Percentiles rank a stretch among this genome's conserved stretches.
Evolutionary conservation across 495 filamentous ascomycete genomes (phyloP).

Genomic region (Cercophora newfieldiana): DNA sequence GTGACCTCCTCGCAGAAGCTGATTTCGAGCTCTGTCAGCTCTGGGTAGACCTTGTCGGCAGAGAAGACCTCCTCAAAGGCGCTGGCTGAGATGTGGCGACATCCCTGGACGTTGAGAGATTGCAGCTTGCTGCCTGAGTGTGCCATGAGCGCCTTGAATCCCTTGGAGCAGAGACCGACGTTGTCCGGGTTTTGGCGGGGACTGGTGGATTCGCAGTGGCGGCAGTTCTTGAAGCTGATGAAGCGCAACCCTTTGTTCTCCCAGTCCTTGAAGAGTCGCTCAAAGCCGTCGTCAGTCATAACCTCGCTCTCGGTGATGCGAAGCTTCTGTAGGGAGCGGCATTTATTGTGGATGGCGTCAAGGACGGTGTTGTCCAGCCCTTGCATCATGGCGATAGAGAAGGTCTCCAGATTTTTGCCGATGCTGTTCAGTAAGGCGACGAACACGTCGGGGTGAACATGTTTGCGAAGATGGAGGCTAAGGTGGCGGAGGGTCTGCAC

Average conservation of each 20-base stretch:
- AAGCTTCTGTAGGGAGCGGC: slow-evolving; percentile 68
- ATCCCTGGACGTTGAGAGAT: slow-evolving; percentile 70
- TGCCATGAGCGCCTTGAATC: slow-evolving; percentile 78
- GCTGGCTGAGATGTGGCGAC: slow-evolving; percentile 68
- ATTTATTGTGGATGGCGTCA: slow-evolving; percentile 64
- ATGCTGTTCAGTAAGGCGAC: slow-evolving; percentile 58
- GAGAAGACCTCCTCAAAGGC: slow-evolving; percentile 73
- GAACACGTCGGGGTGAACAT: slow-evolving; percentile 57
- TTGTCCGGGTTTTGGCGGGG: slow-evolving; percentile 57
- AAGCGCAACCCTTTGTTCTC: slow-evolving; percentile 65
- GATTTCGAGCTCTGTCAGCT: slow-evolving; percentile 69
- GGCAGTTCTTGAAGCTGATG: slow-evolving; percentile 71
- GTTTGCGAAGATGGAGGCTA: slow-evolving; percentile 61
- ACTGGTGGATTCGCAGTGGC: slow-evolving; percentile 65
- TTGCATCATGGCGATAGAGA: slow-evolving; percentile 66
- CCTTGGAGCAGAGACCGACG: slow-evolving; percentile 69
- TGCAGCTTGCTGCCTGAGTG: slow-evolving; percentile 68
- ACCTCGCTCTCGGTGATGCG: slow-evolving; percentile 71
- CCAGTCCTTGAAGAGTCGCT: slow-evolving; percentile 72
- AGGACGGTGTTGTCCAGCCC: slow-evolving; percentile 62
- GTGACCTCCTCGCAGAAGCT: slow-evolving; percentile 75
- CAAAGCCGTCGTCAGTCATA: slow-evolving; percentile 72
- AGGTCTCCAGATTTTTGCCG: slow-evolving; percentile 64
- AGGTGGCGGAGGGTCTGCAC: slow-evolving; percentile 67
- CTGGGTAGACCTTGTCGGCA: slow-evolving; percentile 57